Evolutionary conservation across 73 alveolate species (phyloP).

Genomic region (Halteria grandinella): DNA sequence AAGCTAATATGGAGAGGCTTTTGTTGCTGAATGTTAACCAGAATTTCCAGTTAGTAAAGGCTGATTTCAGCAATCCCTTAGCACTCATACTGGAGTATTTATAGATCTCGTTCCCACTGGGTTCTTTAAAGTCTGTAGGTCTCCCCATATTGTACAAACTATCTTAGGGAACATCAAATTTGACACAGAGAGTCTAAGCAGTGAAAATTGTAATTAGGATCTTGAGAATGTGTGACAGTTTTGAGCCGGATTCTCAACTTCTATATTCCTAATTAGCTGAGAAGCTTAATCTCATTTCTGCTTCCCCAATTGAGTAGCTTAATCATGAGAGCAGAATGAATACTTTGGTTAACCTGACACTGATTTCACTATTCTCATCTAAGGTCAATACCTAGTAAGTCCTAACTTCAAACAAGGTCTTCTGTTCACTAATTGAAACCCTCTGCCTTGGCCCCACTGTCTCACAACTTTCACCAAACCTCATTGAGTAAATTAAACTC

Average conservation of each 20-base stretch:
- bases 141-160: conserved; percentile 4
- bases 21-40: conserved; percentile 12
- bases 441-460: not conserved
- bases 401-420: not conserved
- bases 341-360: conserved; percentile 10
- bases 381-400: not conserved
- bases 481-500: conserved; percentile 12
- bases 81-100: conserved; percentile 2
- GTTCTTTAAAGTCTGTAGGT: conserved; percentile 8
- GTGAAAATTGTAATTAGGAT: not conserved
- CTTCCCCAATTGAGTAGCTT: not conserved
- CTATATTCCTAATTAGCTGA: not conserved
- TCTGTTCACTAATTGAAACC: not conserved
- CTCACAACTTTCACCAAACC: conserved; percentile 34
- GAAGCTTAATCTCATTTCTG: not conserved
- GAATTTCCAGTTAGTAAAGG: conserved; percentile 3
- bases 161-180: conserved; percentile 11
- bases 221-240: too few species aligned
- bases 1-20: conserved; percentile 22
- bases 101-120: not conserved
- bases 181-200: conserved; percentile 14
- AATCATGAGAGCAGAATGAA: not conserved
- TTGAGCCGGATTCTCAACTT: too few species aligned
- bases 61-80: conserved; percentile 20
- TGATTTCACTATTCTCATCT: not conserved